Base-by-base conservation (phyloP, 331 rosid genomes). In the Erythrophleum ivorense region DNA sequence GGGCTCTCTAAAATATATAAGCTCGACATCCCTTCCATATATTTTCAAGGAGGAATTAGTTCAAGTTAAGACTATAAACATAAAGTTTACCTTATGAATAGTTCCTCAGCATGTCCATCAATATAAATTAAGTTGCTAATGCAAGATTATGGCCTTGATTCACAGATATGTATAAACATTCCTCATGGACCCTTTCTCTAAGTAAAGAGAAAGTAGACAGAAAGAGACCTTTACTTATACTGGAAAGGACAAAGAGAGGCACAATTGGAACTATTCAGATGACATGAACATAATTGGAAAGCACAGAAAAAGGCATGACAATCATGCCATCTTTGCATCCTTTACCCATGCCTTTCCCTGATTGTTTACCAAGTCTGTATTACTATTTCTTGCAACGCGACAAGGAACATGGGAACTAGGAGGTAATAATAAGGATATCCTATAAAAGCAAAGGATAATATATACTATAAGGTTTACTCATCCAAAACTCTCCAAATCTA, bases 301-400 rank as follows among this genome's bases (percentile, higher is more conserved):
- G 29, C 29, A 24, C 29, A 43, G 77, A 73, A 66, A 81, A 78
- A 75, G 82, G 83, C 71, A 36, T 43, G 81, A 67, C 73, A 82
- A 90, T 50, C 86, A 69, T 87, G 91, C 98, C 98, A 89, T 92
- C 98, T 89, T 90, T 91, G 84, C 93, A 89, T 82, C 89, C 88
- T 60, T 94, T 97, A 70, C 91, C 87, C 83, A 91, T 86, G 74
- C 92, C 98, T 89, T 92, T 94, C 64, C 97, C 97, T 2, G 97
- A 91, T 87, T 94, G 98, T 90, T 91, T 94, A 81, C 98, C 98
- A 66, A 92, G 90, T 89, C 98, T 92, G 91, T 86, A 94, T 85
- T 94, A 92, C 98, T 24, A 24, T 24, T 24, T 24, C 29, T 24
- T 94, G 97, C 83, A 91, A 81, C 57, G 68, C 76, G 80, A 46